These are phyloP conservation scores for Dacryopinax primogenitus DNA, from an alignment of 768 basidiomycete species.

Conservation along the genomic window DNA sequence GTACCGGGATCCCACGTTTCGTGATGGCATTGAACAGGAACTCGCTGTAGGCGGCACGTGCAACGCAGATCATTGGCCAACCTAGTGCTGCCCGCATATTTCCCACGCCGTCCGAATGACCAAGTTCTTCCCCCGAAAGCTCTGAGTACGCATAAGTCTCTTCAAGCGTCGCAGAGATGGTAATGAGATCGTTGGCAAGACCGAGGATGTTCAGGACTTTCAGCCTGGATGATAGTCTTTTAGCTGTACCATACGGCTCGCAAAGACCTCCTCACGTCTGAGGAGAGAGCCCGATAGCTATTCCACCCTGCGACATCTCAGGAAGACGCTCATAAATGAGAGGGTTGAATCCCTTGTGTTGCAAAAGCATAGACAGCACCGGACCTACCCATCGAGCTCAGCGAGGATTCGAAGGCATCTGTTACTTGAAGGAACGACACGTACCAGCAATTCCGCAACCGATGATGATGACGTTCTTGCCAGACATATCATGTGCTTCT, in stretches of 20 bases:
- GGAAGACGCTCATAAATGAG: constrained; percentile 27
- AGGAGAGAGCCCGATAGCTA: not conserved
- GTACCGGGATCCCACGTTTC: constrained; percentile 27
- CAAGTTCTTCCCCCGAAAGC: not conserved
- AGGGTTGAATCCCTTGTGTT: constrained; percentile 28
- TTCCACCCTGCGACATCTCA: not conserved
- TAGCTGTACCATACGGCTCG: not conserved
- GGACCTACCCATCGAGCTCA: too few relatives aligned
- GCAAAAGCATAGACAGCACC: not conserved
- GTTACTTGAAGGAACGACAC: not conserved
- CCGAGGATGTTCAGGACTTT: not conserved
- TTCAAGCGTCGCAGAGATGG: not conserved
- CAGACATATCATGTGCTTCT: too few relatives aligned
- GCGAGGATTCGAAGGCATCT: too few relatives aligned
- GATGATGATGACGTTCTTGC: constrained; percentile 26
- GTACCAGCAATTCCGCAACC: constrained; percentile 32
- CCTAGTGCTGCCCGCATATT: not conserved
- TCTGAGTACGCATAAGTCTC: not conserved
- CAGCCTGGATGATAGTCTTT: not conserved
- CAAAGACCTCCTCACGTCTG: not conserved
- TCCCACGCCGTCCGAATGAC: not conserved
- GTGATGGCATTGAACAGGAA: constrained; percentile 26
- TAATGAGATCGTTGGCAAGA: not conserved
- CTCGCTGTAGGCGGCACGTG: not conserved
- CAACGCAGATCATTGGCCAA: not conserved